These are phyloP conservation scores for Phyllostachys edulis DNA, from an alignment of 176 grass and related monocot species.

Conservation along the genomic window DNA sequence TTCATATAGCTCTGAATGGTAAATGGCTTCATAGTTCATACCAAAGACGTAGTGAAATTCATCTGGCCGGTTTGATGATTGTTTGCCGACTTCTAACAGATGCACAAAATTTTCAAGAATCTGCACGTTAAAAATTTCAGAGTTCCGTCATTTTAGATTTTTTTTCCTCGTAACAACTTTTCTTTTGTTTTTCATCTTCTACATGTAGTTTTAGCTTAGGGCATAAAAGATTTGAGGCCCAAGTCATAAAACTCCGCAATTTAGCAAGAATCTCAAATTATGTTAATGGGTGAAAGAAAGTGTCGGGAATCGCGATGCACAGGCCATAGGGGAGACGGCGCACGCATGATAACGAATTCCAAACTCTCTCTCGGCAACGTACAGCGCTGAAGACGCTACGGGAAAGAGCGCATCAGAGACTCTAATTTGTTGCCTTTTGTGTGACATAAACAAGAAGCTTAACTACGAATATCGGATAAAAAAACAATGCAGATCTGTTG, in stretches of 20 bases:
- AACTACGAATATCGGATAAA: neutral
- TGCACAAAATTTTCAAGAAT: neutral
- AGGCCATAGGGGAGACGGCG: neutral
- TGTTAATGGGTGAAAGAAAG: neutral
- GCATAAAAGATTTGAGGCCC: neutral
- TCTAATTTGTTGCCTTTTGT: constrained; percentile 67
- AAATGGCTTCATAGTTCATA: neutral
- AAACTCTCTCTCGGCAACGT: constrained; percentile 65
- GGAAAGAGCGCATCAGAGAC: constrained; percentile 69
- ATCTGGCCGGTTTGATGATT: neutral
- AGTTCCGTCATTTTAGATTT: neutral
- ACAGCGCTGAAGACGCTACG: constrained; percentile 71
- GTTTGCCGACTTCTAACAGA: neutral
- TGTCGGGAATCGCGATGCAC: constrained; percentile 48
- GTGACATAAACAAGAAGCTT: neutral
- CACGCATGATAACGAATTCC: constrained; percentile 49
- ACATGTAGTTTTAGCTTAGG: neutral
- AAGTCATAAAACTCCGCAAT: neutral
- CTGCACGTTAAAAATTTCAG: neutral
- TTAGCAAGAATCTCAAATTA: neutral
- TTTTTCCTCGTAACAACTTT: neutral
- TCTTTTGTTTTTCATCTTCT: neutral
- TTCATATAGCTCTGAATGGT: too few relatives aligned
- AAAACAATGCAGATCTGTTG: too few relatives aligned
- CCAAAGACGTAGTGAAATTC: neutral